These are phyloP conservation scores for Cyberlindnera saturnus DNA, from an alignment of 805 yeast genomes.

Conservation along the genomic window DNA sequence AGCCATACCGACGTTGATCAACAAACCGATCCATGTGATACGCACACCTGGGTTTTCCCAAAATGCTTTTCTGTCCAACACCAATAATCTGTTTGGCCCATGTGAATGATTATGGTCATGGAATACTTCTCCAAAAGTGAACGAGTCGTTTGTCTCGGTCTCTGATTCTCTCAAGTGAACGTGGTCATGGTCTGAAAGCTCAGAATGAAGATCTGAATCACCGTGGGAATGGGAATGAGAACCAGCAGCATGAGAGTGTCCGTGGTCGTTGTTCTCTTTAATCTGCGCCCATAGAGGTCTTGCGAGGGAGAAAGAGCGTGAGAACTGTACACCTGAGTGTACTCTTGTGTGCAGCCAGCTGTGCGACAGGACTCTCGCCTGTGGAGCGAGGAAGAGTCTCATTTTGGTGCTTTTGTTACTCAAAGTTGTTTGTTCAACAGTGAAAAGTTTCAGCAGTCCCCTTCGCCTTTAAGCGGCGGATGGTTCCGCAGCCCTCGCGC, in stretches of 20 bases:
- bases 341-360: too few relatives aligned
- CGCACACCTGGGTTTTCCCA: constrained; percentile 77
- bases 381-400: too few relatives aligned
- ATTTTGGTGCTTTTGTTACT: too few relatives aligned
- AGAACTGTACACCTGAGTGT: too few relatives aligned
- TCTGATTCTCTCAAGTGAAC: constrained; percentile 37
- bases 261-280: not conserved
- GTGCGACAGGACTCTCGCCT: too few relatives aligned
- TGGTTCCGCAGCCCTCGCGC: too few relatives aligned
- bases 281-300: constrained; percentile 2
- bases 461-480: too few relatives aligned
- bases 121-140: constrained; percentile 29
- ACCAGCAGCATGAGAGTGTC: too few relatives aligned
- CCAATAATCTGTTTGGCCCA: constrained; percentile 27
- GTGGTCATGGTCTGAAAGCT: constrained; percentile 32
- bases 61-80: constrained; percentile 37
- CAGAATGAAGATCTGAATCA: not conserved
- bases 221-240: constrained; percentile 25
- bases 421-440: too few relatives aligned
- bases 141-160: constrained; percentile 34
- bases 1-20: constrained; percentile 83
- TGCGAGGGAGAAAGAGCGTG: constrained; percentile 5
- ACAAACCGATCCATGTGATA: constrained; percentile 87
- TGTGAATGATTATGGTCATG: constrained; percentile 30
- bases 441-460: too few relatives aligned